Evolutionary conservation across 257 asterid genomes (phyloP), one percentile per base, ranked within the genome.

Genomic region (Solanum okadae): DNA sequence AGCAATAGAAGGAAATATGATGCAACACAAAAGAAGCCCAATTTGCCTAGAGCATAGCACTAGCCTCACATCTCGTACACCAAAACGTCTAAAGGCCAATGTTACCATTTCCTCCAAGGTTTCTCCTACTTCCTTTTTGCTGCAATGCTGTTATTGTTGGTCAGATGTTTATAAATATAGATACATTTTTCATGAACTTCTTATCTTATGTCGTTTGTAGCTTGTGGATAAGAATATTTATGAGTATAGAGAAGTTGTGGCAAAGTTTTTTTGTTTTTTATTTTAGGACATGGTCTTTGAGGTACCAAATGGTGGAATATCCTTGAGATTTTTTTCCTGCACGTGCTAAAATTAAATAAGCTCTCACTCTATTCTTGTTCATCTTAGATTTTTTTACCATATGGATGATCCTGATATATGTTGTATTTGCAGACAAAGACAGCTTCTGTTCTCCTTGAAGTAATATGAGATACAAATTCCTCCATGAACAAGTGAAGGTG

Each of bases 401-500:
- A n/a, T 38, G 52, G 34, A 65, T 49, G 22, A 35, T 25, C 10
- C 52, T 6, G 83, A 56, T 10, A n/a, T 83, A 20, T 68, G 82
- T n/a, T 44, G 16, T 72, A 22, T 22, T 18, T 87, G 76, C 93
- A 96, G 99, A 93, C 99, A 4, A 98, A 96, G 90, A 94, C 98
- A 13, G 98, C 98, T 59, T 96, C 98, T 27, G 98, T 96, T 88
- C 98, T 95, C 71, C 89, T 89, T 5, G 98, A 95, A 88, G 98
- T 96, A 40, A 91, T 95, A 91, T 95, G 94, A 98, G 94, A 63
- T 96, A 92, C 93, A 92, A 85, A 29, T 96, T 95, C 93, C 96
- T 96, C 59, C 99, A 95, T 22, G 99, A 95, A 23, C 99, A 96
- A 91, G 98, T 95, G 73, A 94, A 96, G 96, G 98, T 95, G 86